Conservation (phyloP, 495 filamentous ascomycete genomes). For the Xylaria grammica region DNA sequence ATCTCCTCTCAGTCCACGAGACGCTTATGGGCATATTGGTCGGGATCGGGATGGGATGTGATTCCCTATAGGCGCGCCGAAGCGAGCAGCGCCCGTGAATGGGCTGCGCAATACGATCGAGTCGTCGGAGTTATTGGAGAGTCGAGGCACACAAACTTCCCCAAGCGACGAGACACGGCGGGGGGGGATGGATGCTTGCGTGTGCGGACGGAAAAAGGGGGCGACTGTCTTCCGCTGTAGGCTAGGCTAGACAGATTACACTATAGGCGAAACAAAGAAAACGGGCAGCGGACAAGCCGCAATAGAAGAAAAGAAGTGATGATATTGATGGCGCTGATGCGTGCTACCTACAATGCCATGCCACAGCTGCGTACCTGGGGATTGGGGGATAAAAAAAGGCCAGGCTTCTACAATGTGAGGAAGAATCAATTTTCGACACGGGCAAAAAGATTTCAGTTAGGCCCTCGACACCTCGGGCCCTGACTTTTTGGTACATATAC, state of each 20-base stretch:
- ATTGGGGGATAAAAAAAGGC: conserved; percentile 1
- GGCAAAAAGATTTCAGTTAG: conserved; percentile 19
- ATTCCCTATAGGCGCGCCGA: conserved; percentile 13
- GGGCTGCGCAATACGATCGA: conserved; percentile 2
- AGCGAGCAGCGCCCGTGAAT: conserved; percentile 12
- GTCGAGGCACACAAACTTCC: conserved; percentile 8
- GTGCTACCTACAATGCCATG: conserved; percentile 15
- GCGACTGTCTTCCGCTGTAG: neutral
- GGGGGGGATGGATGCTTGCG: neutral
- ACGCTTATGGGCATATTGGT: conserved; percentile 36
- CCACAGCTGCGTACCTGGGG: neutral
- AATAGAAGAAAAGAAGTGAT: conserved; percentile 8
- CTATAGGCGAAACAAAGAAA: conserved; percentile 15
- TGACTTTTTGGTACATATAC: neutral
- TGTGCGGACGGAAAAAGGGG: neutral
- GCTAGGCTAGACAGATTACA: neutral
- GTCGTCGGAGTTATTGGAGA: neutral
- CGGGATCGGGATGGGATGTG: conserved; percentile 11
- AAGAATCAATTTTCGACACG: conserved; percentile 5
- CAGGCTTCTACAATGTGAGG: neutral
- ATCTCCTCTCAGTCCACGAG: conserved; percentile 29
- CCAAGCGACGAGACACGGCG: neutral
- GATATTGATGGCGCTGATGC: neutral
- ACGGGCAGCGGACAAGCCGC: conserved; percentile 17
- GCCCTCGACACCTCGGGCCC: neutral